Percentiles rank a stretch among this genome's conserved stretches.
Evolutionary conservation across 257 asterid species (phyloP).

Genomic region (Nicotiana otophora): DNA sequence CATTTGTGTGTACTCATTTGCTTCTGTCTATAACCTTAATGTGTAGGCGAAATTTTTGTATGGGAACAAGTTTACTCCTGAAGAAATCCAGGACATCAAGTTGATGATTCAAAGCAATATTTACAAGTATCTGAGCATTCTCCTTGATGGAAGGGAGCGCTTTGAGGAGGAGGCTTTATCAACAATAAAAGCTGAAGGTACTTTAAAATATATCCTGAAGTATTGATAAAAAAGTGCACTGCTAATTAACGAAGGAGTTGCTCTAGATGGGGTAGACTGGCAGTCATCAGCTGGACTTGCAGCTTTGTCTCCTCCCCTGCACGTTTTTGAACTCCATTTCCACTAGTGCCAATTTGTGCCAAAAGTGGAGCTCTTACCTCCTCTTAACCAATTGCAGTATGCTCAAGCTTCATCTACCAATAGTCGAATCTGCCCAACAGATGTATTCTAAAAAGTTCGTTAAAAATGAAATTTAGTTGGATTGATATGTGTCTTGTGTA

Average conservation of each 20-base stretch:
- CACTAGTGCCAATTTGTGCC: not conserved
- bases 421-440: slow-evolving; percentile 1
- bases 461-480: not conserved
- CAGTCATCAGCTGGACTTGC: not conserved
- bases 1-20: not conserved
- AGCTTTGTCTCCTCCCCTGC: not conserved
- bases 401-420: not conserved
- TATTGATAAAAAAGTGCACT: not conserved
- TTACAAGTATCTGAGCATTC: slow-evolving; percentile 85
- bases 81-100: slow-evolving; percentile 84
- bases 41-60: slow-evolving; percentile 78
- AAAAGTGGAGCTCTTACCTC: not conserved
- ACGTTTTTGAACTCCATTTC: not conserved
- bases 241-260: not conserved
- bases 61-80: slow-evolving; percentile 66
- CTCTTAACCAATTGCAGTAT: slow-evolving; percentile 18
- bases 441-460: not conserved
- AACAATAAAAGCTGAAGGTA: slow-evolving; percentile 18
- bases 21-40: not conserved
- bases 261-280: not conserved
- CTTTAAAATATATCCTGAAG: slow-evolving; percentile 27
- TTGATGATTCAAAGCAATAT: slow-evolving; percentile 93
- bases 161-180: slow-evolving; percentile 80
- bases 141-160: slow-evolving; percentile 94
- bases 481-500: not conserved